These are phyloP conservation scores for Phytophthora citricola DNA, from an alignment of 352 stramenopile species.

Conservation along the genomic window DNA sequence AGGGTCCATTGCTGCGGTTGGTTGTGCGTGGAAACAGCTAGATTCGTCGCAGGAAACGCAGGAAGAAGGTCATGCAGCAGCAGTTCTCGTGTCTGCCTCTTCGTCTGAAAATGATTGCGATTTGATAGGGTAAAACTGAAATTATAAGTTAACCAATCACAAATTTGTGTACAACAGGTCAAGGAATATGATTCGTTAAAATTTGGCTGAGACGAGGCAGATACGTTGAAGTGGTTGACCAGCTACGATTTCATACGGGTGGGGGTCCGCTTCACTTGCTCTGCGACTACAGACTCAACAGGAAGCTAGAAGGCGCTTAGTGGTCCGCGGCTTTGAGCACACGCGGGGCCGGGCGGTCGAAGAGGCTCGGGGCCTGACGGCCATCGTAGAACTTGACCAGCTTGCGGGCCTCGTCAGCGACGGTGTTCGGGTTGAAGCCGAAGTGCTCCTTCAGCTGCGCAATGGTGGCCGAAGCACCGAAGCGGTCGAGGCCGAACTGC, in stretches of 20 bases:
- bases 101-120: constrained; percentile 14
- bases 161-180: neutral
- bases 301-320: constrained; percentile 37
- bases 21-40: neutral
- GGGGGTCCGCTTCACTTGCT: constrained; percentile 2
- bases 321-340: constrained; percentile 70
- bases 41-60: constrained; percentile 9
- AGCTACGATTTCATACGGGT: constrained; percentile 13
- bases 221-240: constrained; percentile 18
- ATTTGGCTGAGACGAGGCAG: constrained; percentile 15
- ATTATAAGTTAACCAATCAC: constrained; percentile 5
- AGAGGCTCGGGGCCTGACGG: constrained; percentile 69
- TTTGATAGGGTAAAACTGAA: constrained; percentile 21
- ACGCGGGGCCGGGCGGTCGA: constrained; percentile 71
- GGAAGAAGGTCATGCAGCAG: constrained; percentile 23
- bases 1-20: neutral
- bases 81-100: constrained; percentile 2
- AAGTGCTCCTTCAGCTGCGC: constrained; percentile 94
- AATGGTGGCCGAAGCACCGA: constrained; percentile 90
- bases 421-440: constrained; percentile 96
- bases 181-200: constrained; percentile 23
- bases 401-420: constrained; percentile 92
- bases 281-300: constrained; percentile 2
- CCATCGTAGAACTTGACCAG: constrained; percentile 94
- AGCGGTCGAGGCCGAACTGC: constrained; percentile 92